Evolutionary conservation across 495 filamentous ascomycete species (phyloP).

Genomic region (Cudoniella acicularis): DNA sequence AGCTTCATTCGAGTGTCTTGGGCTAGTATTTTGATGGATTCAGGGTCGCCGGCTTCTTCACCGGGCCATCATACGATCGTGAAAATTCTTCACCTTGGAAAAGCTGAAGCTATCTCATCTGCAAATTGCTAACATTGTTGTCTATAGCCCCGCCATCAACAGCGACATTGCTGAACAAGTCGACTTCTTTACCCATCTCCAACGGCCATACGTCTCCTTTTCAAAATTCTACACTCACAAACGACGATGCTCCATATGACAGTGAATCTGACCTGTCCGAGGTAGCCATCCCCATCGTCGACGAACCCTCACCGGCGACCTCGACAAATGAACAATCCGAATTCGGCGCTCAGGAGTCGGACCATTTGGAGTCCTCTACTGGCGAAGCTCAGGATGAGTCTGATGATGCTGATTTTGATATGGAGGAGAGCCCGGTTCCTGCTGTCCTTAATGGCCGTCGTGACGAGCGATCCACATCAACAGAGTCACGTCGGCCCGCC

Average conservation of each 20-base stretch:
- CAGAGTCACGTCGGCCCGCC: constrained; percentile 55
- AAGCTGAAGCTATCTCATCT: constrained; percentile 6
- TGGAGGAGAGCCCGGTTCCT: constrained; percentile 58
- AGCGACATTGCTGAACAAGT: constrained; percentile 15
- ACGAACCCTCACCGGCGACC: constrained; percentile 27
- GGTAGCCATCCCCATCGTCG: constrained; percentile 35
- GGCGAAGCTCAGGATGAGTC: constrained; percentile 66
- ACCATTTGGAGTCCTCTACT: constrained; percentile 47
- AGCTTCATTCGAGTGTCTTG: not conserved
- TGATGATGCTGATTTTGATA: constrained; percentile 76
- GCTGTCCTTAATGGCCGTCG: constrained; percentile 40
- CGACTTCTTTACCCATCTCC: constrained; percentile 21
- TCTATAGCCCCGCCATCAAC: constrained; percentile 29
- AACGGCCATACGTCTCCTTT: constrained; percentile 49
- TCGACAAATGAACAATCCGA: constrained; percentile 25
- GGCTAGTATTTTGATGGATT: not conserved
- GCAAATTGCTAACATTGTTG: constrained; percentile 29
- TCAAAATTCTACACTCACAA: constrained; percentile 33
- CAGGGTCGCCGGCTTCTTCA: constrained; percentile 15
- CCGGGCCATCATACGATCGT: constrained; percentile 4
- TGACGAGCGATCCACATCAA: constrained; percentile 62
- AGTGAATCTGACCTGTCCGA: constrained; percentile 53
- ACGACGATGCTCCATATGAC: constrained; percentile 41
- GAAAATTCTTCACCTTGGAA: constrained; percentile 1
- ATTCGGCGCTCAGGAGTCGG: constrained; percentile 38